A percentile compares a stretch with the other conserved stretches of the same genome.
These are phyloP conservation scores for Eragrostis tef DNA, from an alignment of 202 grass and related monocot genomes.

Conservation along the genomic window DNA sequence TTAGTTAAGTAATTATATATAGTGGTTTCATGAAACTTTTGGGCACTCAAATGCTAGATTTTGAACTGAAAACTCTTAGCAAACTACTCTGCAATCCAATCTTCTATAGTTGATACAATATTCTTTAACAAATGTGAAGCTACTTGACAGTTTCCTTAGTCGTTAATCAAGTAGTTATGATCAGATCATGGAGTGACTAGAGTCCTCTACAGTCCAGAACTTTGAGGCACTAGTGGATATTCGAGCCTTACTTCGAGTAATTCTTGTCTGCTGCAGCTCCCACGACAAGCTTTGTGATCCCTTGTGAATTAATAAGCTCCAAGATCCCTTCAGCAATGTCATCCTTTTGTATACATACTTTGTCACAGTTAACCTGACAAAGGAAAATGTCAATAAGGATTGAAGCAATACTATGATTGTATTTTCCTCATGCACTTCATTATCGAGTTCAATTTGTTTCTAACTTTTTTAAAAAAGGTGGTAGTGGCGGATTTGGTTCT, in stretches of 20 bases:
- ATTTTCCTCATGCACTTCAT: not conserved
- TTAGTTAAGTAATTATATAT: not conserved
- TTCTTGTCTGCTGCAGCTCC: conserved; percentile 72
- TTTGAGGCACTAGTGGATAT: not conserved
- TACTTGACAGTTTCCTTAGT: not conserved
- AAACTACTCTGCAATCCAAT: not conserved
- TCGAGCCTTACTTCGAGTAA: conserved; percentile 57
- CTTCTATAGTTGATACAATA: not conserved
- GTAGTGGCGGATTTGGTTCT: not conserved
- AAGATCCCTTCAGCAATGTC: conserved; percentile 57
- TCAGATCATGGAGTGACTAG: not conserved
- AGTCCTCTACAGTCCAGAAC: not conserved
- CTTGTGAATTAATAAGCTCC: conserved; percentile 47
- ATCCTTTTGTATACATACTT: conserved; percentile 53
- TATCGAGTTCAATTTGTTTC: not conserved
- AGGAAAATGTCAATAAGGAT: conserved; percentile 13
- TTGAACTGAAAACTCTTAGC: not conserved
- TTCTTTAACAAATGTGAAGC: not conserved
- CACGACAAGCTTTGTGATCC: conserved; percentile 57
- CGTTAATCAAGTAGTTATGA: not conserved
- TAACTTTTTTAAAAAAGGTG: not conserved
- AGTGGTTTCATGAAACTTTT: not conserved
- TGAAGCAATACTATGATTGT: not conserved
- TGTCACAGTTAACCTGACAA: conserved; percentile 51
- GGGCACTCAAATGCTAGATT: not conserved